phyloP scores from a whole-genome alignment of 257 asterid genomes.

The Datura wrightii region DNA sequence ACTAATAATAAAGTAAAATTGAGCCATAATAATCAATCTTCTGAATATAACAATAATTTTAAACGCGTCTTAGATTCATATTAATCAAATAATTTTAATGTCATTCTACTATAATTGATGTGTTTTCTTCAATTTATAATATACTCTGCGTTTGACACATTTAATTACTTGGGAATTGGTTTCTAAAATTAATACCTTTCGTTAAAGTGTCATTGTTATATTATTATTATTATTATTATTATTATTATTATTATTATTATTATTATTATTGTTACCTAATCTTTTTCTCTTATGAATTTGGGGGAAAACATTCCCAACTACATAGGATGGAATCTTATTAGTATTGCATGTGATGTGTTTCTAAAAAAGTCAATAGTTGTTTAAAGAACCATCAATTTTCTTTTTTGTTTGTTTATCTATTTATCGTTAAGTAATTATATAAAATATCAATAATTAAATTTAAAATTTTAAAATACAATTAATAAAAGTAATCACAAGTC shows the following conservation, averaged over 20 bases:
- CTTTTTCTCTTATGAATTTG: not conserved
- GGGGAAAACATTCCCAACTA: not conserved
- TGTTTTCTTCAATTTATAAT: not conserved
- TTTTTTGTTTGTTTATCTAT: not conserved
- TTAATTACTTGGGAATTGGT: not conserved
- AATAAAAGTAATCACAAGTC: too few species aligned
- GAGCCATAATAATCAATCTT: too few species aligned
- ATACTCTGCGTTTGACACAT: not conserved
- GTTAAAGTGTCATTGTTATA: not conserved
- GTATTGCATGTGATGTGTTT: conserved; percentile 19
- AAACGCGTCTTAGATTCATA: not conserved
- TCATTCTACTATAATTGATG: too few species aligned
- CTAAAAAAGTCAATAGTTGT: not conserved
- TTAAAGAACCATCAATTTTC: not conserved
- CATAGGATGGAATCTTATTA: not conserved
- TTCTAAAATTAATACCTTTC: too few species aligned
- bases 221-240: too few species aligned
- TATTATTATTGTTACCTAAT: not conserved
- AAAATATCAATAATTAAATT: too few species aligned
- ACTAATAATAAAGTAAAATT: not conserved
- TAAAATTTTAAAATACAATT: too few species aligned
- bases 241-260: too few species aligned
- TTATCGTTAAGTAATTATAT: not conserved
- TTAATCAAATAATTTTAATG: not conserved
- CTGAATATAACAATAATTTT: not conserved